These are phyloP conservation scores for Tritrichomonas foetus DNA, from an alignment of 208 protist species.

Conservation along the genomic window DNA sequence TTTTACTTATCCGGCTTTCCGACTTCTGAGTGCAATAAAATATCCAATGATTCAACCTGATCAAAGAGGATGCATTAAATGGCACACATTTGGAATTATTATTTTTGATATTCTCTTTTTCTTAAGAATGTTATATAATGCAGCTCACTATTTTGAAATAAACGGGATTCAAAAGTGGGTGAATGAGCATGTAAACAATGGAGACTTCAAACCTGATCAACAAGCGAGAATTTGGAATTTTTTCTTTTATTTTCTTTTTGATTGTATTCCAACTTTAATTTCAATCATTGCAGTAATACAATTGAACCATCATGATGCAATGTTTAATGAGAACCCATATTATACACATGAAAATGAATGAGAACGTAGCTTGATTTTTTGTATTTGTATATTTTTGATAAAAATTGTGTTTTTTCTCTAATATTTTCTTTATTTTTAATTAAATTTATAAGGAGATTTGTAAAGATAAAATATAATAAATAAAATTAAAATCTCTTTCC, in stretches of 20 bases:
- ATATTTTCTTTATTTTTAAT: too few species aligned
- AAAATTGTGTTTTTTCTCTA: too few species aligned
- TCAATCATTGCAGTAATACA: neutral
- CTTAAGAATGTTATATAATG: neutral
- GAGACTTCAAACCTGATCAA: too few species aligned
- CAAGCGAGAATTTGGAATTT: too few species aligned
- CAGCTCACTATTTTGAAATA: neutral
- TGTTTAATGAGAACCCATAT: conserved; percentile 29
- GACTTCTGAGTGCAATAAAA: neutral
- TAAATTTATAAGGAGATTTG: too few species aligned
- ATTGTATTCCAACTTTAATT: neutral
- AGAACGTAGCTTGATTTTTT: too few species aligned
- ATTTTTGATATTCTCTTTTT: neutral
- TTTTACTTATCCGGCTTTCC: neutral
- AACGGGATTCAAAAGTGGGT: neutral
- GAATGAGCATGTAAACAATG: neutral
- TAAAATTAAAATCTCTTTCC: too few species aligned
- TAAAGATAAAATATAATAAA: too few species aligned
- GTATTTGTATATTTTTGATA: too few species aligned
- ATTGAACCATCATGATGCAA: neutral
- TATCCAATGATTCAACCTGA: conserved; percentile 29
- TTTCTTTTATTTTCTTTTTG: neutral
- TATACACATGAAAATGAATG: neutral
- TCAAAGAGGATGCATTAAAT: neutral
- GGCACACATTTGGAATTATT: neutral